Base-by-base conservation (phyloP, 1,284 basidiomycete species). In the Pascua guehoae region DNA sequence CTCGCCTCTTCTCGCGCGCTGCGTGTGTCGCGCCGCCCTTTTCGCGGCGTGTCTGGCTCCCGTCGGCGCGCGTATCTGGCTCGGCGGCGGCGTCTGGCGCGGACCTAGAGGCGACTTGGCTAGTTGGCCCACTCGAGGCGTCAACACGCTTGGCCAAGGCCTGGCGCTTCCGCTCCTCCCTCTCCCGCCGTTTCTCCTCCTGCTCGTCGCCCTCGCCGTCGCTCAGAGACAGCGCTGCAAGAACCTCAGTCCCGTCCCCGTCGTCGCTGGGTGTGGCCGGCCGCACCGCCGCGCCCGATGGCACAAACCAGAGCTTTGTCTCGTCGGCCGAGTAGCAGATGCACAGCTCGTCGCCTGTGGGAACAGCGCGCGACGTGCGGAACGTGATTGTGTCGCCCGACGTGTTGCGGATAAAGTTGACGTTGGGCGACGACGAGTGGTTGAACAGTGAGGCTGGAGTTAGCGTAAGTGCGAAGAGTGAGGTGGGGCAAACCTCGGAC, bases 241-340 rank as follows among this genome's bases (percentile, higher is more conserved):
- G 53, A 12, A 42, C 48, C n/a, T 37, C 42, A 11, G 37, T 48
- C 12, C 52, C 52, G 55, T 60, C 59, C 17, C 54, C 58, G 47
- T 60, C 55, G 46, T 60, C 56, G 39, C 37, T 40, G n/a, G 42
- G 42, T 15, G 42, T 47, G 24, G 24, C 24, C 3, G 24, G 24
- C 24, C 24, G 24, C 42, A 38, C 16, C 5, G 41, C 49, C 47
- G 47, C 46, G 42, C 40, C 50, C n/a, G 55, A 17, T 11, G 73
- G 72, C 4, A 66, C 58, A 55, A 75, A 78, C 73, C 75, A 76
- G 42, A 78, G 55, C 60, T 76, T 76, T 32, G 63, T 65, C 57
- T 78, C 74, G 54, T 78, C 74, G 8, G 72, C 74, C 0, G 69
- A 63, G 56, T 74, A 77, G 58, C 71, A 73, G 49, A 76, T 75